Base-by-base conservation (phyloP, 2,329 filamentous ascomycete species). In the Xylariaceae sp. region DNA sequence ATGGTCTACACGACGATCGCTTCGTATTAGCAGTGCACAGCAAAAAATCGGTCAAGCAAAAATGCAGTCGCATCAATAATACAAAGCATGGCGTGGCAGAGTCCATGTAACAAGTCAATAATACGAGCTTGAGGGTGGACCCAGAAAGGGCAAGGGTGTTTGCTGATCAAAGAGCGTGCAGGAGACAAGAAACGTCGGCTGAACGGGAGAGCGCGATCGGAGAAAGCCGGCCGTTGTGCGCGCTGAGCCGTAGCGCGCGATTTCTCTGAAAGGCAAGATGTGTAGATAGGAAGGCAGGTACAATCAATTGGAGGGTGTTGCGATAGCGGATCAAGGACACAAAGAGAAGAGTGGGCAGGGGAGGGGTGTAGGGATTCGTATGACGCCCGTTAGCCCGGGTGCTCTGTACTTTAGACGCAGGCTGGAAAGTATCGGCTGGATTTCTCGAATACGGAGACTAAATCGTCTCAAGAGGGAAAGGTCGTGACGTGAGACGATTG, bases 1-100 rank as follows among this genome's bases (percentile, higher is more conserved):
- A 84, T 76, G 55, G 81, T 83, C 81, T 83, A 65, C 13, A 52
- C 30, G 48, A 51, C 10, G 34, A 56, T 42, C n/a, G 35, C 48
- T 35, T 58, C 48, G 39, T 53, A 55, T 62, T 67, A 65, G 62
- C 47, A 59, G 44, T 51, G 55, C n/a, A 18, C 34, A 51, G 53
- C 58, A 54, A 57, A 64, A 44, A 64, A 48, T 51, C 42, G 53
- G 39, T 9, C 53, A 54, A 30, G 23, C 23, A 30, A 4, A 2
- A 39, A 47, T 15, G 10, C 49, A 48, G 17, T 44, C 34, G 37
- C 34, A 53, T 11, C 48, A 35, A 53, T 42, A n/a, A 23, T 17
- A 51, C 58, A 51, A 18, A 18, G 18, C 17, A 8, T 5, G 30
- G 23, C 49, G 49, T 51, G 49, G 49, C 49, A 30, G 35, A 35